These are phyloP conservation scores for Periconia sp. DNA, from an alignment of 2,329 filamentous ascomycete species.

Conservation along the genomic window DNA sequence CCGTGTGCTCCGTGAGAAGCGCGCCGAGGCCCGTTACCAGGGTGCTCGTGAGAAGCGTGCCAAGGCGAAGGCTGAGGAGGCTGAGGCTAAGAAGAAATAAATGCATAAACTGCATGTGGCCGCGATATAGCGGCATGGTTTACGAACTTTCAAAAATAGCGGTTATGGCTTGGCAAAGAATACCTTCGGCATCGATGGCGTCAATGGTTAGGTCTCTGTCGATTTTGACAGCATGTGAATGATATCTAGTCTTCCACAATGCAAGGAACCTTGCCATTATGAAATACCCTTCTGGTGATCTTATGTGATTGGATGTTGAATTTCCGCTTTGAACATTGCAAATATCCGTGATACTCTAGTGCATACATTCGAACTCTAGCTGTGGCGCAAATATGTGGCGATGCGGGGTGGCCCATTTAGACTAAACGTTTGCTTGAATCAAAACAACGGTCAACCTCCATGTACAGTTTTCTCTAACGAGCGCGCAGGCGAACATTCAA, in stretches of 20 bases:
- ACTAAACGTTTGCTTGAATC: too few relatives aligned
- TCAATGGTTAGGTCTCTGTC: slow-evolving; percentile 39
- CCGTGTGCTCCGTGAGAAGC: slow-evolving; percentile 79
- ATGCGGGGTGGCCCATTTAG: not conserved
- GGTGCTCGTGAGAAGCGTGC: slow-evolving; percentile 92
- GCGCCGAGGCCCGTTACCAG: slow-evolving; percentile 77
- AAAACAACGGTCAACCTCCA: too few relatives aligned
- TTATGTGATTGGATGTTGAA: not conserved
- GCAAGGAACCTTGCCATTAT: slow-evolving; percentile 30
- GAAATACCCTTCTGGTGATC: not conserved
- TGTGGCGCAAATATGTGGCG: not conserved
- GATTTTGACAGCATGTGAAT: slow-evolving; percentile 38
- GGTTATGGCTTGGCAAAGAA: slow-evolving; percentile 30
- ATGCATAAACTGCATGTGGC: slow-evolving; percentile 19
- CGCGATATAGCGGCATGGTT: slow-evolving; percentile 29
- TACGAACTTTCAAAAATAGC: slow-evolving; percentile 35
- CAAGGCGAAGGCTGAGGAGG: slow-evolving; percentile 83
- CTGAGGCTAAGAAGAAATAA: slow-evolving; percentile 81
- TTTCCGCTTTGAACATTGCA: not conserved
- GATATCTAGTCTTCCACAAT: slow-evolving; percentile 42
- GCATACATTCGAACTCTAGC: not conserved
- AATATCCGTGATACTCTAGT: too few relatives aligned
- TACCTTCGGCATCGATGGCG: slow-evolving; percentile 41
- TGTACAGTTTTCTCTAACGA: too few relatives aligned
- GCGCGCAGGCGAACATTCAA: too few relatives aligned